Evolutionary conservation across 2,329 filamentous ascomycete species (phyloP).

Genomic region (Clarireedia paspali): DNA sequence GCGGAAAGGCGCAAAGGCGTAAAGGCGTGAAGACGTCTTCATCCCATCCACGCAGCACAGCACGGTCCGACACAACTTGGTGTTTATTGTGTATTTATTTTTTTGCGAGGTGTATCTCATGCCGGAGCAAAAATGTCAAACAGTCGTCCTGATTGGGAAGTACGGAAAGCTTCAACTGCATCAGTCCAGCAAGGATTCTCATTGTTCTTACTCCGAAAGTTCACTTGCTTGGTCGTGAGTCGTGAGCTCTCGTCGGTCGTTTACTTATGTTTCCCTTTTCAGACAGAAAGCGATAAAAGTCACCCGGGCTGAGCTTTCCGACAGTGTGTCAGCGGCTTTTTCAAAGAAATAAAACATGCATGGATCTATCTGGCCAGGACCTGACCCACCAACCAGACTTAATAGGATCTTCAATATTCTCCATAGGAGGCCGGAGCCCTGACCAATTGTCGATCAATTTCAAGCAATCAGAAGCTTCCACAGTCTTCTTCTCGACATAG

Average conservation of each 20-base stretch:
- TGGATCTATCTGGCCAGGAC: constrained; percentile 2
- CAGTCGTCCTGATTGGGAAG: neutral
- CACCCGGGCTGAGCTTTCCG: constrained; percentile 1
- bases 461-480: neutral
- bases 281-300: constrained; percentile 1
- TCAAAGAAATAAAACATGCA: neutral
- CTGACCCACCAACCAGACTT: constrained; percentile 1
- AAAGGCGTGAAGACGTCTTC: too few relatives aligned
- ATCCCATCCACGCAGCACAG: too few relatives aligned
- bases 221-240: neutral
- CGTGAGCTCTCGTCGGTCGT: neutral
- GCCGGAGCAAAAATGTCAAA: neutral
- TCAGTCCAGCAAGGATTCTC: neutral
- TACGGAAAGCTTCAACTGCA: neutral
- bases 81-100: too few relatives aligned
- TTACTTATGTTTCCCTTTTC: neutral
- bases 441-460: constrained; percentile 10
- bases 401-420: constrained; percentile 7
- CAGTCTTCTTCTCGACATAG: neutral
- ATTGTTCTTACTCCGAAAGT: neutral
- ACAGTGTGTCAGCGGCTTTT: constrained; percentile 4
- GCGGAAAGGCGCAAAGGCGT: too few relatives aligned
- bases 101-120: neutral
- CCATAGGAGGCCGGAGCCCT: constrained; percentile 6
- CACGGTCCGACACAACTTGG: too few relatives aligned